Conservation (phyloP, 2,329 filamentous ascomycete genomes). For the Ascochyta clinopodiicola region DNA sequence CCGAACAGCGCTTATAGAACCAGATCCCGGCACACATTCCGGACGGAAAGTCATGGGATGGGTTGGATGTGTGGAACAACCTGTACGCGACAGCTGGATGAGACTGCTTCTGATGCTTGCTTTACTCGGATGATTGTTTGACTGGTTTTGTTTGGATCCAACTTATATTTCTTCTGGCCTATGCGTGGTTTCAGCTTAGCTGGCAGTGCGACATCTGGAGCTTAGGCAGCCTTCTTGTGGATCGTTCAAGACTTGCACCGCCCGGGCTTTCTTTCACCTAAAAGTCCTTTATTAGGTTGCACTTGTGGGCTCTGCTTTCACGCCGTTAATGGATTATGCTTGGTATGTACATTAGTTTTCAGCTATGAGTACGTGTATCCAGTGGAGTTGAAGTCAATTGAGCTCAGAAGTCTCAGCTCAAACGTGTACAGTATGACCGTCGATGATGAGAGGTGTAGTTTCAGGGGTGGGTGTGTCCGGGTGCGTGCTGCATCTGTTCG, state of each 20-base stretch:
- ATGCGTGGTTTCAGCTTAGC: conserved; percentile 2
- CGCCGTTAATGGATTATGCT: conserved; percentile 16
- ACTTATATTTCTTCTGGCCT: conserved; percentile 12
- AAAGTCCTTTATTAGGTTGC: conserved; percentile 10
- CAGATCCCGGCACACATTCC: conserved; percentile 11
- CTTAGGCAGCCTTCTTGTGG: conserved; percentile 1
- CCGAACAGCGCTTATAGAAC: conserved; percentile 14
- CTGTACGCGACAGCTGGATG: conserved; percentile 2
- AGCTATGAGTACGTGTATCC: conserved; percentile 9
- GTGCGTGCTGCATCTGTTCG: not conserved
- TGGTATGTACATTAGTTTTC: conserved; percentile 14
- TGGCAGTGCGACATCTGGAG: not conserved
- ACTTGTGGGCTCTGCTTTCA: not conserved
- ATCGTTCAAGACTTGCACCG: not conserved
- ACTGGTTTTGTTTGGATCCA: conserved; percentile 12
- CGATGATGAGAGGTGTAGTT: not conserved
- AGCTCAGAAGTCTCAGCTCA: too few relatives aligned
- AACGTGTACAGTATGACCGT: too few relatives aligned
- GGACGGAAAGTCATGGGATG: conserved; percentile 7
- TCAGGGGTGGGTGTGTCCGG: not conserved
- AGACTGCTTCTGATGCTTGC: conserved; percentile 5
- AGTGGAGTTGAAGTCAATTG: not conserved
- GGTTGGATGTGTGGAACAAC: not conserved
- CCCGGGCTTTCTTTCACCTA: not conserved
- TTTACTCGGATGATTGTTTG: conserved; percentile 11